A percentile compares a stretch with the other conserved stretches of the same genome.
Conservation (phyloP, 192 early-diverging fungal genomes). For the Gryganskiella cystojenkinii region DNA sequence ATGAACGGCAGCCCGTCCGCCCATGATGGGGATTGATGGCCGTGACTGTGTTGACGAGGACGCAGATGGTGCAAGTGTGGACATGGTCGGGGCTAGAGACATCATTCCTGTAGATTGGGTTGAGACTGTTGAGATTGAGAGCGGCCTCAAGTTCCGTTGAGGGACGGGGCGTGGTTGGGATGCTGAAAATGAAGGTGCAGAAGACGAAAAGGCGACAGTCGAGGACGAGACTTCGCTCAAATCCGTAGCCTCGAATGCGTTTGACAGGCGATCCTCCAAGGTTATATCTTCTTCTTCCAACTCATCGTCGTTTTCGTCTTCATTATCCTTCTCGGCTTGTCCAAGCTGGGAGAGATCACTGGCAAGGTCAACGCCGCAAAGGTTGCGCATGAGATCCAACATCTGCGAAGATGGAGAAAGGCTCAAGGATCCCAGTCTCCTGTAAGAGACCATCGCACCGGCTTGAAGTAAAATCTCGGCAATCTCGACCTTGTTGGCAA, state of each 20-base stretch:
- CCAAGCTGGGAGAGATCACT: background rate
- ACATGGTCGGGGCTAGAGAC: slow-evolving; percentile 39
- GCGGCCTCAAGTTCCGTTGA: slow-evolving; percentile 14
- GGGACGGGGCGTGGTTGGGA: background rate
- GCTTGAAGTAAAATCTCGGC: slow-evolving; percentile 26
- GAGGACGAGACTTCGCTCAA: background rate
- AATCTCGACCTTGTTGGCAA: slow-evolving; percentile 44
- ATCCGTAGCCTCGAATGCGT: background rate
- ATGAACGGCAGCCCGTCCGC: background rate
- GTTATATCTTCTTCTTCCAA: background rate
- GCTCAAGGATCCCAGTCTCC: slow-evolving; percentile 19
- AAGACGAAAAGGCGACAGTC: background rate
- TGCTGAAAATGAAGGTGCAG: background rate
- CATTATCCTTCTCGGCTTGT: slow-evolving; percentile 8
- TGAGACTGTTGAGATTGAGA: slow-evolving; percentile 31
- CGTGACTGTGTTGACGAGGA: slow-evolving; percentile 25
- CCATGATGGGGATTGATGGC: background rate
- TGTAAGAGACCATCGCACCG: slow-evolving; percentile 39
- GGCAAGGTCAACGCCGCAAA: slow-evolving; percentile 32
- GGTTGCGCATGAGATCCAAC: slow-evolving; percentile 14
- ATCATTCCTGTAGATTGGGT: slow-evolving; percentile 46
- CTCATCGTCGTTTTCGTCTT: slow-evolving; percentile 8
- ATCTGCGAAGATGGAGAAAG: slow-evolving; percentile 26
- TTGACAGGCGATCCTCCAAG: background rate
- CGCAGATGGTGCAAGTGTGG: slow-evolving; percentile 35